phyloP scores from a whole-genome alignment of 345 rosid genomes.

The Eucalyptus curtisii region DNA sequence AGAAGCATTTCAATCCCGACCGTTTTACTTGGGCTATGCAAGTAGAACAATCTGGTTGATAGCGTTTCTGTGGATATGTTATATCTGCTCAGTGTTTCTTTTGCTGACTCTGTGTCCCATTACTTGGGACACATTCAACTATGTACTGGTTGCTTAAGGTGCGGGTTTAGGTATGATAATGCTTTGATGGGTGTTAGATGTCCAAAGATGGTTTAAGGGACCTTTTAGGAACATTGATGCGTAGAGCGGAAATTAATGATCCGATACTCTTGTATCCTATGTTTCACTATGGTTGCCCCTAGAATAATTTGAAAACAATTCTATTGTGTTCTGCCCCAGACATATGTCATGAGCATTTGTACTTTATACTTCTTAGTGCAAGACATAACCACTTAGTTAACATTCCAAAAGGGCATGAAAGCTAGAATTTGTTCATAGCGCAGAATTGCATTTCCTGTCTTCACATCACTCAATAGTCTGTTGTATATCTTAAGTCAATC shows the following conservation, averaged over 20 bases:
- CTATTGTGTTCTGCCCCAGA: background rate
- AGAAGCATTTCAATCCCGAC: conserved; percentile 41
- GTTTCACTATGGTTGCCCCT: background rate
- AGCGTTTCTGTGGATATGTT: conserved; percentile 47
- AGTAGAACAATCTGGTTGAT: conserved; percentile 35
- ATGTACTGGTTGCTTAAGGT: conserved; percentile 40
- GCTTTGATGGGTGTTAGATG: conserved; percentile 49
- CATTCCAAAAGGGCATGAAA: background rate
- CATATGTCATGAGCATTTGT: background rate
- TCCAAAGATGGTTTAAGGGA: conserved; percentile 48
- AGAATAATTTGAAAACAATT: background rate
- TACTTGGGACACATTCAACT: conserved; percentile 36
- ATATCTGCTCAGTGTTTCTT: conserved; percentile 43
- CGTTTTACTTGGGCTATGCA: conserved; percentile 41
- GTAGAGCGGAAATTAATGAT: conserved; percentile 6
- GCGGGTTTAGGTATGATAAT: conserved; percentile 21
- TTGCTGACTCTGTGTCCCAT: conserved; percentile 42
- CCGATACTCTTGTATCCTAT: background rate
- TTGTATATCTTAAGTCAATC: background rate
- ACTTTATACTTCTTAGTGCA: background rate
- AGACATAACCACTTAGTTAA: background rate
- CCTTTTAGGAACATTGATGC: conserved; percentile 41
- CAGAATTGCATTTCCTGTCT: background rate
- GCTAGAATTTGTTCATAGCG: background rate
- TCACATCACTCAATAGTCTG: background rate